Evolutionary conservation across 2,329 filamentous ascomycete genomes (phyloP).

Genomic region (Colletotrichum filicis): DNA sequence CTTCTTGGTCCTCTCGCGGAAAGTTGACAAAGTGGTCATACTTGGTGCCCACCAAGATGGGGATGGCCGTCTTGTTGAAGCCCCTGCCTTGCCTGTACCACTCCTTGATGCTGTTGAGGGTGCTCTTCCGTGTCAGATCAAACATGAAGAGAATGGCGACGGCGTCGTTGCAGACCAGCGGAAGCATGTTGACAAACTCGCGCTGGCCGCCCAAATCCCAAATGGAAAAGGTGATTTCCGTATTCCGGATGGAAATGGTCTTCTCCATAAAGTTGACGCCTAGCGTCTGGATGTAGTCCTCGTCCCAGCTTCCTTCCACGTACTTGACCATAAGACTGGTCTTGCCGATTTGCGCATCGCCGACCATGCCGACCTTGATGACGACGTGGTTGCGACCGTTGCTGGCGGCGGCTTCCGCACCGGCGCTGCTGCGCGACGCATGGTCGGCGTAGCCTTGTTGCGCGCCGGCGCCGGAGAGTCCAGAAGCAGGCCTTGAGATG

Average conservation of each 20-base stretch:
- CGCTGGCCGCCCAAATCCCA: slow-evolving; percentile 98
- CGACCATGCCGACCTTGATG: slow-evolving; percentile 99
- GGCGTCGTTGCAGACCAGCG: slow-evolving; percentile 98
- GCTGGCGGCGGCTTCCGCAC: slow-evolving; percentile 44
- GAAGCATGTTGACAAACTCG: slow-evolving; percentile 99
- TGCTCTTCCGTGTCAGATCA: slow-evolving; percentile 96
- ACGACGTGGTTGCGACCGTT: slow-evolving; percentile 81
- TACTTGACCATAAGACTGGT: slow-evolving; percentile 99
- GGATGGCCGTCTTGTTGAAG: slow-evolving; percentile 99
- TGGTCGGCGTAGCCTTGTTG: slow-evolving; percentile 57
- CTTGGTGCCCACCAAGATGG: slow-evolving; percentile 96
- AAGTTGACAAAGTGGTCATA: slow-evolving; percentile 99
- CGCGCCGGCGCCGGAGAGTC: slow-evolving; percentile 57
- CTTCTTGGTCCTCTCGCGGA: slow-evolving; percentile 95
- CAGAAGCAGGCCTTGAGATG: slow-evolving; percentile 66
- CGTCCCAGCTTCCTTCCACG: slow-evolving; percentile 98
- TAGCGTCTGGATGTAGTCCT: slow-evolving; percentile 98
- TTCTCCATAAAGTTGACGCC: slow-evolving; percentile 99
- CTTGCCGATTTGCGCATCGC: slow-evolving; percentile 98
- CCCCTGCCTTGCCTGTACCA: slow-evolving; percentile 98
- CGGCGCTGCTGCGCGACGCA: slow-evolving; percentile 51
- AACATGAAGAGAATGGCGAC: slow-evolving; percentile 99
- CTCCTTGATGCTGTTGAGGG: slow-evolving; percentile 98
- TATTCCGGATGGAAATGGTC: slow-evolving; percentile 99
- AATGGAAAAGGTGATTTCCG: slow-evolving; percentile 99